Evolutionary conservation across 2,329 filamentous ascomycete genomes (phyloP).

Genomic region (Beauveria brongniartii): DNA sequence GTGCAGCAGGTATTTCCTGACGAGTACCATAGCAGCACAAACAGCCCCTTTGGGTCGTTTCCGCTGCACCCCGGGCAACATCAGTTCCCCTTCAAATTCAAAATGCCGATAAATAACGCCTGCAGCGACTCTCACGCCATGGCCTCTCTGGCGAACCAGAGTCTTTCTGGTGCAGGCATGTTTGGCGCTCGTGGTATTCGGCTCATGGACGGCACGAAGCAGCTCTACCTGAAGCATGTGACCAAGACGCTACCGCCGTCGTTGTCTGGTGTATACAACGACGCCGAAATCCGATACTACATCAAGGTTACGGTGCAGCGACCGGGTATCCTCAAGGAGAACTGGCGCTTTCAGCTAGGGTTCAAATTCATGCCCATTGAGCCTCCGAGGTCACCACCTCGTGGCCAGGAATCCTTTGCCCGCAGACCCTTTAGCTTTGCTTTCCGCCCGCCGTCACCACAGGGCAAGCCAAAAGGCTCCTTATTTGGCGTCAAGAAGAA

Average conservation of each 20-base stretch:
- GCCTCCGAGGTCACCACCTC: conserved; percentile 61
- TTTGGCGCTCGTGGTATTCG: conserved; percentile 40
- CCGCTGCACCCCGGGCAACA: conserved; percentile 62
- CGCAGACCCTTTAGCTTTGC: conserved; percentile 57
- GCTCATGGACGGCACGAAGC: conserved; percentile 55
- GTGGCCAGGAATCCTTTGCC: conserved; percentile 75
- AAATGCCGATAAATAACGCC: conserved; percentile 68
- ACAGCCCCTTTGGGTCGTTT: conserved; percentile 39
- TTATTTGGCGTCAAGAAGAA: conserved; percentile 45
- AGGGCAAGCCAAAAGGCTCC: conserved; percentile 45
- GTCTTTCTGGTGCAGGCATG: conserved; percentile 46
- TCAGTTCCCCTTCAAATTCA: conserved; percentile 71
- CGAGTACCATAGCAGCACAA: conserved; percentile 33
- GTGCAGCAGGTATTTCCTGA: conserved; percentile 65
- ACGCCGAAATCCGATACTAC: conserved; percentile 89
- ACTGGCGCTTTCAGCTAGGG: conserved; percentile 59
- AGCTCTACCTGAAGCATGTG: conserved; percentile 60
- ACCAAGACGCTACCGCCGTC: conserved; percentile 84
- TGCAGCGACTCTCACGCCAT: conserved; percentile 50
- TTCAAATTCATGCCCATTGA: conserved; percentile 93
- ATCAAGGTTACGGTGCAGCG: conserved; percentile 90
- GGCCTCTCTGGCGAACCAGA: conserved; percentile 37
- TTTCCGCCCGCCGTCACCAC: conserved; percentile 27
- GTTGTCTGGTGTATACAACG: conserved; percentile 73
- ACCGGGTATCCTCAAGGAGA: conserved; percentile 85